Conservation (phyloP, 768 basidiomycete species). For the Collybiopsis confluens region DNA sequence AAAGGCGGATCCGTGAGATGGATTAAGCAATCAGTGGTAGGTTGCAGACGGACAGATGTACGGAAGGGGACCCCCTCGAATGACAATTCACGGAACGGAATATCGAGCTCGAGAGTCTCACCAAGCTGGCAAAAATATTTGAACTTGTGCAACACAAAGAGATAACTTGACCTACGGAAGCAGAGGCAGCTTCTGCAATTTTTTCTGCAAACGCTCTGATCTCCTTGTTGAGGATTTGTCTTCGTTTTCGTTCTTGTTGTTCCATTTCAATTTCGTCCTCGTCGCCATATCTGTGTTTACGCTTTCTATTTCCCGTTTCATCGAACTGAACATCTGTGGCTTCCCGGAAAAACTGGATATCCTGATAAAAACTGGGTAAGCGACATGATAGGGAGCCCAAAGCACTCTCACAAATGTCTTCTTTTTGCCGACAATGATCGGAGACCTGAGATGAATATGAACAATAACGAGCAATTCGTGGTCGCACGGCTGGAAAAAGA, state of each 20-base stretch:
- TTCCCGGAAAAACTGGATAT: conserved; percentile 97
- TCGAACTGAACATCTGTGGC: conserved; percentile 97
- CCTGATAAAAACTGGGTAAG: conserved; percentile 41
- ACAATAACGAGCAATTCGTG: conserved; percentile 92
- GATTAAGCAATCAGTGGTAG: conserved; percentile 94
- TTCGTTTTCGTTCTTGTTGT: conserved; percentile 89
- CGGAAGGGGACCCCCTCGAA: conserved; percentile 97
- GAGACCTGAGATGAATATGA: conserved; percentile 88
- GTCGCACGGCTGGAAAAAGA: conserved; percentile 99
- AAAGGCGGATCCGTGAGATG: conserved; percentile 95
- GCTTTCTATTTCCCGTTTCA: conserved; percentile 98
- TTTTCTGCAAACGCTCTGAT: conserved; percentile 92
- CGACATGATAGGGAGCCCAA: conserved; percentile 1
- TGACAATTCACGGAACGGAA: conserved; percentile 95
- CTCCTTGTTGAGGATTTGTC: conserved; percentile 88
- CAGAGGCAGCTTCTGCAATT: conserved; percentile 77
- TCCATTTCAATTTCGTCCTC: conserved; percentile 99
- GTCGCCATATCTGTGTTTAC: conserved; percentile 94
- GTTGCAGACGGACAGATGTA: conserved; percentile 90
- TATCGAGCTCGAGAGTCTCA: conserved; percentile 87
- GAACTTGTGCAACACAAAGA: not conserved
- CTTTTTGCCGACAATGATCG: conserved; percentile 99
- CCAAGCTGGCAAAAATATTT: conserved; percentile 40
- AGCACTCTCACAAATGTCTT: conserved; percentile 74
- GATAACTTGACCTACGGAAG: conserved; percentile 50